These are phyloP conservation scores for Mortierella alpina DNA, from an alignment of 192 early-diverging fungal genomes.

Conservation along the genomic window DNA sequence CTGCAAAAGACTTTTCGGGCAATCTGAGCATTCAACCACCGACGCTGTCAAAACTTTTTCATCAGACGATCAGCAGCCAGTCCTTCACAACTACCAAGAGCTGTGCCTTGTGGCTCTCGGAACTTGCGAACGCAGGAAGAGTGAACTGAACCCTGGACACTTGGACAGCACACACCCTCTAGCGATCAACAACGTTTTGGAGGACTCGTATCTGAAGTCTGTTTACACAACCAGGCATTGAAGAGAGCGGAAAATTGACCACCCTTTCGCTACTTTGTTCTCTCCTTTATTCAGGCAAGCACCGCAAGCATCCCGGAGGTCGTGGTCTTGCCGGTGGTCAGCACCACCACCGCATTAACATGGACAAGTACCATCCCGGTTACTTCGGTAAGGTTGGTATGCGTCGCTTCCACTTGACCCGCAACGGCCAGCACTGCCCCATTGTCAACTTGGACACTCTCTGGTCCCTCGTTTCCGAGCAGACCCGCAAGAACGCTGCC, in stretches of 20 bases:
- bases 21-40: too few relatives aligned
- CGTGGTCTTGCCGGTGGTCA: slow-evolving; percentile 99
- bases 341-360: slow-evolving; percentile 99
- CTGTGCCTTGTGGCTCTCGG: too few relatives aligned
- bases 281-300: slow-evolving; percentile 74
- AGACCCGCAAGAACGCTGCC: slow-evolving; percentile 83
- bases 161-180: neutral
- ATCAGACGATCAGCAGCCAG: too few relatives aligned
- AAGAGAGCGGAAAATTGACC: neutral
- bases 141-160: neutral
- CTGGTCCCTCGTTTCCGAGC: slow-evolving; percentile 90
- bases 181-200: neutral
- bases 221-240: neutral
- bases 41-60: too few relatives aligned
- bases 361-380: slow-evolving; percentile 99
- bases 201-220: neutral
- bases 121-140: too few relatives aligned
- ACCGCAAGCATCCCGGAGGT: slow-evolving; percentile 99
- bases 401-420: slow-evolving; percentile 98
- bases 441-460: slow-evolving; percentile 95
- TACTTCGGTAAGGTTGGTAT: slow-evolving; percentile 99
- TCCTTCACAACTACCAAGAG: too few relatives aligned
- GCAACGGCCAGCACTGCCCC: slow-evolving; percentile 86
- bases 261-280: neutral
- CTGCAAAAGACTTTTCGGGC: too few relatives aligned